These are phyloP conservation scores for Pochonia chlamydosporia DNA, from an alignment of 2,329 filamentous ascomycete genomes.

Conservation along the genomic window DNA sequence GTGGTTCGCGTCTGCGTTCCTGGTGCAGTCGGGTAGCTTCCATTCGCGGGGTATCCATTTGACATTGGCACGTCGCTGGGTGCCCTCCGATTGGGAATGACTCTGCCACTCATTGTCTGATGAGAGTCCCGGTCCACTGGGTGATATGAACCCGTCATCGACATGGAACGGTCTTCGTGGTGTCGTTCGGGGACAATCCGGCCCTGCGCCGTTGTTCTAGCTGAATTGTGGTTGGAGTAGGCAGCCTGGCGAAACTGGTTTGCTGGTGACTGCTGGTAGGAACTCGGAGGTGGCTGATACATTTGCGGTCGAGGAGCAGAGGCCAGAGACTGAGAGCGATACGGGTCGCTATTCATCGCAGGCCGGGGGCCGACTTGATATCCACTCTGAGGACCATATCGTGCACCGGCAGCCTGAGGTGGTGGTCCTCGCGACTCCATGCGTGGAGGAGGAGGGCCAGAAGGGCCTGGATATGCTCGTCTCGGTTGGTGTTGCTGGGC, in stretches of 20 bases:
- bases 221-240: slow-evolving; percentile 57
- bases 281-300: slow-evolving; percentile 58
- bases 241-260: slow-evolving; percentile 74
- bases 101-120: slow-evolving; percentile 88
- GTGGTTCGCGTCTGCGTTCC: slow-evolving; percentile 54
- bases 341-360: slow-evolving; percentile 77
- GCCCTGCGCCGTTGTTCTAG: slow-evolving; percentile 84
- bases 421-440: slow-evolving; percentile 55
- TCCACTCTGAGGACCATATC: slow-evolving; percentile 49
- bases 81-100: slow-evolving; percentile 69
- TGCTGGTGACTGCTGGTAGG: slow-evolving; percentile 60
- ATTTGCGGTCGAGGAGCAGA: slow-evolving; percentile 66
- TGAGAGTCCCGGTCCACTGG: slow-evolving; percentile 70
- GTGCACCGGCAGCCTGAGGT: slow-evolving; percentile 30
- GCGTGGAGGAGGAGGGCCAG: slow-evolving; percentile 52
- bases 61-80: slow-evolving; percentile 34
- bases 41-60: slow-evolving; percentile 30
- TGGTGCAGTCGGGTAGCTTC: slow-evolving; percentile 38
- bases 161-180: slow-evolving; percentile 91
- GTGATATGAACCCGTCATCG: slow-evolving; percentile 71
- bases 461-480: slow-evolving; percentile 38
- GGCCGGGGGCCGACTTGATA: slow-evolving; percentile 59
- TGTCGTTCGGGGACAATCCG: slow-evolving; percentile 86
- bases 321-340: slow-evolving; percentile 90
- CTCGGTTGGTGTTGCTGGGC: slow-evolving; percentile 38